Evolutionary conservation across 495 filamentous ascomycete genomes (phyloP), one percentile per base, ranked within the genome.

Genomic region (Glonium stellatum): DNA sequence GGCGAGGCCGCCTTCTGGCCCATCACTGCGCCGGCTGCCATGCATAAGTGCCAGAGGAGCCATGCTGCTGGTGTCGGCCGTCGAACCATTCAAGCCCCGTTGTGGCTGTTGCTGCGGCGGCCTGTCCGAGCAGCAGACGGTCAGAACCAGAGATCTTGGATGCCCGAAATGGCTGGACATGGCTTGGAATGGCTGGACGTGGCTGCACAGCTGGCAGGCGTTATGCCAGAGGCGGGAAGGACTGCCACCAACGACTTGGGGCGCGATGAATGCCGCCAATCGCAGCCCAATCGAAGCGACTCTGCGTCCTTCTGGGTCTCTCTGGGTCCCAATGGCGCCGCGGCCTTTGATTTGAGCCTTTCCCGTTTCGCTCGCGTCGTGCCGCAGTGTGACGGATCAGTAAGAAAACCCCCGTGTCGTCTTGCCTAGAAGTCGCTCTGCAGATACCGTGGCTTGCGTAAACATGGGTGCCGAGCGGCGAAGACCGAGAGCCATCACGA

Each of bases 31-130:
- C 5, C 11, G 15, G 51, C 35, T 54, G 25, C 36, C 51, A 31
- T 54, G 51, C 51, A 54, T 54, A n/a, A 50, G 35, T 4, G 51
- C 35, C 35, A 35, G n/a, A n/a, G n/a, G n/a, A n/a, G n/a, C n/a
- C n/a, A 31, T 37, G 8, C 52, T 37, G 52, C 52, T 36, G 52
- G 52, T 31, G 25, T 51, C 48, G 31, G 11, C 23, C 27, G 36
- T 36, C 52, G 52, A 39, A 34, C 25, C 52, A 37, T 36, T n/a
- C 52, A 22, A 34, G 52, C 52, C 48, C 21, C 19, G 10, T 51
- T 23, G 18, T 31, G 48, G 6, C 18, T 23, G 18, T 23, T 15
- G 18, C 23, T 27, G 6, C 13, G 12, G 48, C 48, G 48, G 48
- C 21, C 23, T 51, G 48, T 9, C 48, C 48, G 48, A 25, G 48